Conservation (phyloP, 208 protist species). For the Trypanosoma avium region DNA sequence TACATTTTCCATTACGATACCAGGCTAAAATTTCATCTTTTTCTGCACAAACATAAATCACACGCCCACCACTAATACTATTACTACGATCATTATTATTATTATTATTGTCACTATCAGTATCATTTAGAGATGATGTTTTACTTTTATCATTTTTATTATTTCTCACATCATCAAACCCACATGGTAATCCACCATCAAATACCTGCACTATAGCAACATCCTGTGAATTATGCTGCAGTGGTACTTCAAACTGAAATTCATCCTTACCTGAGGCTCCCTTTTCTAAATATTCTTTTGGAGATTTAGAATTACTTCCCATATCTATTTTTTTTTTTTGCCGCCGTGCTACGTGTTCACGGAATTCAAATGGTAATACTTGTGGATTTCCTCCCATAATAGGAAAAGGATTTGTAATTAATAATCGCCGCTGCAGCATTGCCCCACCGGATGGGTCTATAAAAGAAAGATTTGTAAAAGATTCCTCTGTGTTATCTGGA, state of each 20-base stretch:
- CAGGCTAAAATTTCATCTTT: conserved; percentile 53
- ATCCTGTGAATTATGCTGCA: conserved; percentile 48
- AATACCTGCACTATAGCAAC: conserved; percentile 45
- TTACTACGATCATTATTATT: background rate
- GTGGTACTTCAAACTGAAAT: conserved; percentile 14
- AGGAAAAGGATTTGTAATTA: conserved; percentile 29
- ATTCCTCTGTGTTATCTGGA: conserved; percentile 29
- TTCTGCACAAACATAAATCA: conserved; percentile 47
- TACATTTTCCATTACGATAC: conserved; percentile 66
- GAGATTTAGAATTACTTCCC: background rate
- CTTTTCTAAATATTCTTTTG: conserved; percentile 29
- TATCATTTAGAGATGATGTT: background rate
- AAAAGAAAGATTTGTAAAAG: conserved; percentile 27
- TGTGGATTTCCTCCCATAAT: conserved; percentile 48
- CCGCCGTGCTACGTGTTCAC: too few relatives aligned
- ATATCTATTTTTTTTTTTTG: too few relatives aligned
- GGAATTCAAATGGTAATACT: conserved; percentile 25
- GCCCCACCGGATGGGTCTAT: conserved; percentile 52
- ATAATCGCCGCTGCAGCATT: conserved; percentile 48
- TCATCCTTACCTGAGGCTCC: conserved; percentile 18
- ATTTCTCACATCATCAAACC: conserved; percentile 3
- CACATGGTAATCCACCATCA: conserved; percentile 41
- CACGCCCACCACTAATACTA: conserved; percentile 6
- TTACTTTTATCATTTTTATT: background rate
- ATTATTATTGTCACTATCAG: conserved; percentile 1